These are phyloP conservation scores for Russula earlei DNA, from an alignment of 768 basidiomycete species.

Conservation along the genomic window DNA sequence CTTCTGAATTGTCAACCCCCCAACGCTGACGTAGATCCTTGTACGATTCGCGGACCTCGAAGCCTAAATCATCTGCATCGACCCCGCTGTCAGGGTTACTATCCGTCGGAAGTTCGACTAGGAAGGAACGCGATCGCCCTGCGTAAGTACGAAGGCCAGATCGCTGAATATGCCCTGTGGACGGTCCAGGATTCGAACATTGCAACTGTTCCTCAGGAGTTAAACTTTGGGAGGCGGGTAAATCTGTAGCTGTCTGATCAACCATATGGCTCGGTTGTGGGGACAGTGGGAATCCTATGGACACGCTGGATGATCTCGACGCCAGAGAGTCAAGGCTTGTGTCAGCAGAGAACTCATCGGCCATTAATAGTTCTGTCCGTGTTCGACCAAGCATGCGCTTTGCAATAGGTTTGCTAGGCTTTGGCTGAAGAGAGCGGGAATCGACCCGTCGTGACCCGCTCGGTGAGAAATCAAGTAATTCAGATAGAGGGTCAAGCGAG, in stretches of 20 bases:
- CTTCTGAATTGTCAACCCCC: constrained; percentile 75
- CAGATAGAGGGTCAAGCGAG: constrained; percentile 35
- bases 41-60: constrained; percentile 61
- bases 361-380: constrained; percentile 48
- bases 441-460: neutral
- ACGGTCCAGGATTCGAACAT: constrained; percentile 16
- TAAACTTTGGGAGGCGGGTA: constrained; percentile 1
- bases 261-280: constrained; percentile 20
- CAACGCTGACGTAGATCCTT: constrained; percentile 62
- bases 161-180: constrained; percentile 18
- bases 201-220: constrained; percentile 13
- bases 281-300: constrained; percentile 15
- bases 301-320: constrained; percentile 17
- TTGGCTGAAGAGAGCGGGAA: constrained; percentile 8
- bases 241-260: constrained; percentile 11
- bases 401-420: constrained; percentile 31
- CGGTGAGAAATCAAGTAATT: constrained; percentile 36
- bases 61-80: constrained; percentile 34
- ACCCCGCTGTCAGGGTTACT: constrained; percentile 19
- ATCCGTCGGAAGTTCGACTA: constrained; percentile 44
- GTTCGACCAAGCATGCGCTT: constrained; percentile 68
- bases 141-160: constrained; percentile 58
- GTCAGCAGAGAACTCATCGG: constrained; percentile 23
- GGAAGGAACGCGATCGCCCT: constrained; percentile 71
- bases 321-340: constrained; percentile 21